phyloP scores from a whole-genome alignment of 2,329 filamentous ascomycete species.

The Fusarium ramigenum region DNA sequence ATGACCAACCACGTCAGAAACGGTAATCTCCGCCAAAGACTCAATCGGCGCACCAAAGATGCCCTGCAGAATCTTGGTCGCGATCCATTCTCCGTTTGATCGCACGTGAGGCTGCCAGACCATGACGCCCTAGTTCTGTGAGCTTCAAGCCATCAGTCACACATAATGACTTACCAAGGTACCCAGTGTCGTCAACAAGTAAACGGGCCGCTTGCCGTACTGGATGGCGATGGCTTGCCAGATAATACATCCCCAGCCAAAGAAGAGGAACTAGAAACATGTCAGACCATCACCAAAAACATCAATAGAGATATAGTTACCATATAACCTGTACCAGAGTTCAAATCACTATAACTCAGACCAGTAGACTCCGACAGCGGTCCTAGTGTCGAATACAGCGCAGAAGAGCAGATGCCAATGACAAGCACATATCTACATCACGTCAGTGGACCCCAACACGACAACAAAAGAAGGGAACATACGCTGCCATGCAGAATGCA shows the following conservation, averaged over 20 bases:
- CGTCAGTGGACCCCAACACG: neutral
- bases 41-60: neutral
- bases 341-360: neutral
- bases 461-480: neutral
- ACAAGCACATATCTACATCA: neutral
- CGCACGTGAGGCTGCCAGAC: neutral
- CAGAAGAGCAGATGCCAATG: neutral
- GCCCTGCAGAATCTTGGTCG: neutral
- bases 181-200: neutral
- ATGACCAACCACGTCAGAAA: too few relatives aligned
- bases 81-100: neutral
- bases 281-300: fast-evolving
- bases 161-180: neutral
- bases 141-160: fast-evolving
- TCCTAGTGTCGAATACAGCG: neutral
- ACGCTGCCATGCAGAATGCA: neutral
- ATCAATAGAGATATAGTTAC: fast-evolving
- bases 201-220: neutral
- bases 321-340: neutral
- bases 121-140: neutral
- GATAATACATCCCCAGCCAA: neutral
- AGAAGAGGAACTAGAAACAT: neutral
- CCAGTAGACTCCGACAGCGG: neutral
- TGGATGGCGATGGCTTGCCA: neutral
- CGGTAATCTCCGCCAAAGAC: neutral